Evolutionary conservation across 495 filamentous ascomycete species (phyloP).

Genomic region (Aspergillus bridgeri): DNA sequence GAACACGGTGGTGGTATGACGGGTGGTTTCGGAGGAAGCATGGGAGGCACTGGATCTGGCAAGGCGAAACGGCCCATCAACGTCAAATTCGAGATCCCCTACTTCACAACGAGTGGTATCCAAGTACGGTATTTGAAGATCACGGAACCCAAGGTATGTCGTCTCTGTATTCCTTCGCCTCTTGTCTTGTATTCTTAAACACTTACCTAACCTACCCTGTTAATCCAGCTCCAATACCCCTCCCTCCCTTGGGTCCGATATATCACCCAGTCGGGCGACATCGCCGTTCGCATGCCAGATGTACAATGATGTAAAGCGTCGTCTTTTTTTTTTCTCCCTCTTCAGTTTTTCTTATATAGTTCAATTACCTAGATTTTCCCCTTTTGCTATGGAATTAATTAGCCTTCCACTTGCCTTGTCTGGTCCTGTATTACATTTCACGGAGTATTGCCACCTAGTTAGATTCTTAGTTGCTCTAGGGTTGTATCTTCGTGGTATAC

Average conservation of each 20-base stretch:
- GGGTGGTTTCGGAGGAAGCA: slow-evolving; percentile 91
- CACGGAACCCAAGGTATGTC: slow-evolving; percentile 92
- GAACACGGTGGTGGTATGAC: slow-evolving; percentile 96
- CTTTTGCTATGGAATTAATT: background rate
- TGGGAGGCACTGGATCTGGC: slow-evolving; percentile 67
- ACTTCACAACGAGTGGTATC: slow-evolving; percentile 98
- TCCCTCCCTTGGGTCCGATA: slow-evolving; percentile 99
- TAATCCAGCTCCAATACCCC: slow-evolving; percentile 81
- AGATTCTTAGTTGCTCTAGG: too few relatives aligned
- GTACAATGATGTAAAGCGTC: slow-evolving; percentile 58
- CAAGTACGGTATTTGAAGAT: slow-evolving; percentile 99
- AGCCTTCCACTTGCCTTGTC: background rate
- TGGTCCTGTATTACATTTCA: background rate
- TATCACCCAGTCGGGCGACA: slow-evolving; percentile 95
- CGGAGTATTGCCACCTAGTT: too few relatives aligned
- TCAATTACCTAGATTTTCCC: slow-evolving; percentile 5
- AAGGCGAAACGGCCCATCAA: slow-evolving; percentile 95
- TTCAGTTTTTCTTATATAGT: slow-evolving; percentile 7
- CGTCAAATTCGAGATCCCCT: slow-evolving; percentile 99
- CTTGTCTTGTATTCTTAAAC: background rate
- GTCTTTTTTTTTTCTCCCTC: slow-evolving; percentile 12
- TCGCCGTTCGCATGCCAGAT: slow-evolving; percentile 88
- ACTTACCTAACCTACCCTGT: slow-evolving; percentile 3
- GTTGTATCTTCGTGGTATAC: too few relatives aligned
- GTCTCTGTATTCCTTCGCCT: too few relatives aligned